Evolutionary conservation across 2,329 filamentous ascomycete species (phyloP).

Genomic region (Lasiodiplodia theobromae): DNA sequence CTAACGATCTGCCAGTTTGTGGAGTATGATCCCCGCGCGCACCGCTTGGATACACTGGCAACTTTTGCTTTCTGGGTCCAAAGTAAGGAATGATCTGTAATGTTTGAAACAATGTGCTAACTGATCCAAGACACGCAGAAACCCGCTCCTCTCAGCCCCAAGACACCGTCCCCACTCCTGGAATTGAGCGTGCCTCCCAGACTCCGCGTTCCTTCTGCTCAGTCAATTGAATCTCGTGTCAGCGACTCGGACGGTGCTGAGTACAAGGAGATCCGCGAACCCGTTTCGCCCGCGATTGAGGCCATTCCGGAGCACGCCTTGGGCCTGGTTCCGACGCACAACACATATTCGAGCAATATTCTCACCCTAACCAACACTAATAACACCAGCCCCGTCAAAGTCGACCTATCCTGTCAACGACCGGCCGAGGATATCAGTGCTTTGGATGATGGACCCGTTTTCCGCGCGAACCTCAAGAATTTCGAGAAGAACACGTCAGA

Average conservation of each 20-base stretch:
- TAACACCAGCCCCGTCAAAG: slow-evolving; percentile 65
- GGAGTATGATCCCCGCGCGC: slow-evolving; percentile 93
- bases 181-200: slow-evolving; percentile 76
- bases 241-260: slow-evolving; percentile 70
- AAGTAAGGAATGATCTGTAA: slow-evolving; percentile 60
- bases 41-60: slow-evolving; percentile 85
- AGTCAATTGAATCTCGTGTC: slow-evolving; percentile 83
- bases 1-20: slow-evolving; percentile 70
- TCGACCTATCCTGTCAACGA: slow-evolving; percentile 86
- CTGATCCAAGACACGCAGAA: slow-evolving; percentile 45
- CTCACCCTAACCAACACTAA: slow-evolving; percentile 38
- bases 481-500: slow-evolving; percentile 95
- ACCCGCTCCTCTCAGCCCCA: slow-evolving; percentile 46
- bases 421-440: slow-evolving; percentile 85
- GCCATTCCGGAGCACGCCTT: slow-evolving; percentile 57
- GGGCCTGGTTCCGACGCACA: slow-evolving; percentile 48
- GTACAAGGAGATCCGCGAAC: slow-evolving; percentile 52
- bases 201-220: slow-evolving; percentile 82
- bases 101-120: slow-evolving; percentile 11
- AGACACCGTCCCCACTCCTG: slow-evolving; percentile 70
- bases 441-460: slow-evolving; percentile 91
- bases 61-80: slow-evolving; percentile 96
- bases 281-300: slow-evolving; percentile 56
- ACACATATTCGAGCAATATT: slow-evolving; percentile 36
- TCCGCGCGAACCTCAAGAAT: slow-evolving; percentile 95